Conservation (phyloP, 129 eudicot genomes). For the Centrapalus pauciflorus region DNA sequence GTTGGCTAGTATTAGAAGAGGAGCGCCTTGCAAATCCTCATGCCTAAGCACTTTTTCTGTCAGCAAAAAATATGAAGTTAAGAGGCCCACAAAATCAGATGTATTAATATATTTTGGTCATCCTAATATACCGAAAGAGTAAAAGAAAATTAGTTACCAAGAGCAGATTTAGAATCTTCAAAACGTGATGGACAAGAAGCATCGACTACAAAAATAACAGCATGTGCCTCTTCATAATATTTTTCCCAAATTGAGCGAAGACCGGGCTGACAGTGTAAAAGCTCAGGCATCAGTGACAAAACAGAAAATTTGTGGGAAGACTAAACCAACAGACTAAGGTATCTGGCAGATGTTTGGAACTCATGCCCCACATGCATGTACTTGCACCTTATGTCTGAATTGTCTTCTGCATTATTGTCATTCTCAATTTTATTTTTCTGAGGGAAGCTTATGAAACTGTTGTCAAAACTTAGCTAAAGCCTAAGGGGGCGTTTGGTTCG, state of each 20-base stretch:
- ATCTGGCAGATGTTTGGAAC: not conserved
- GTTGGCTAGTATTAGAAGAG: constrained; percentile 90
- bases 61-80: constrained; percentile 6
- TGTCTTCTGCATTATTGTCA: not conserved
- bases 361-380: constrained; percentile 2
- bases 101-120: not conserved
- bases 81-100: too few species aligned
- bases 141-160: constrained; percentile 40
- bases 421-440: not conserved
- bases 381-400: not conserved
- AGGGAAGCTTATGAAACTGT: constrained; percentile 1
- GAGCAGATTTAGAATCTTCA: constrained; percentile 96
- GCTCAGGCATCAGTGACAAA: constrained; percentile 20
- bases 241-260: constrained; percentile 99
- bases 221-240: constrained; percentile 99
- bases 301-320: not conserved
- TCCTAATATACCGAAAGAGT: not conserved
- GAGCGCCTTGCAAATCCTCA: constrained; percentile 94
- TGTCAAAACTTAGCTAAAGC: not conserved
- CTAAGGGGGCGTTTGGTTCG: not conserved
- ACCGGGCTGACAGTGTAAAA: constrained; percentile 64
- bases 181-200: constrained; percentile 86
- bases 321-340: not conserved
- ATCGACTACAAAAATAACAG: constrained; percentile 87
- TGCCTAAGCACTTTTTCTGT: constrained; percentile 95